Base-by-base conservation (phyloP, 805 yeast genomes). In the Starmerella roubikii region DNA sequence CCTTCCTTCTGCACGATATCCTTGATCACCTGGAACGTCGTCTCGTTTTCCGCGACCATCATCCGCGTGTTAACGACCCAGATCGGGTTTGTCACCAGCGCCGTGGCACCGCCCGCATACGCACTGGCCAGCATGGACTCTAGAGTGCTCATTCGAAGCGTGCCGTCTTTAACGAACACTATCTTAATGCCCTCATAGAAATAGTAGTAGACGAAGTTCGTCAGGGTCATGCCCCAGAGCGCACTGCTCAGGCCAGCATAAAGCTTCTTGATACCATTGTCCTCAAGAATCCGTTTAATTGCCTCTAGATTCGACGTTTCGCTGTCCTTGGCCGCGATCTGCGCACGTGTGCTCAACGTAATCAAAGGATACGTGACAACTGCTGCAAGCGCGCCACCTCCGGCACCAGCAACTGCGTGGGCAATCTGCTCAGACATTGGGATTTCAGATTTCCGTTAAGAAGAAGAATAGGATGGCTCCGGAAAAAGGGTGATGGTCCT, bases 21-120 rank as follows among this genome's bases (percentile, higher is more conserved):
- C 35, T 68, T 39, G 34, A 85, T 62, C 7, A 81, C 71, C 35
- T 61, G 61, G 30, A 80, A 48, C 1, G 86, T 74, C 24, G 69
- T 56, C 32, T 62, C 62, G 27, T 56, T 55, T 32, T 52, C 55
- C 13, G 8, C 48, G 16, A 86, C 84, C 50, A 93, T 81, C 71
- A 78, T 74, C 54, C 94, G 70, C 3, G 96, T 85, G 56, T 85
- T 85, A 32, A 93, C 91, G 32, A 85, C 93, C 96, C 96, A 85
- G 49, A 88, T 82, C 10, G 96, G 96, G 57, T 85, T 85, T 11
- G 94, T 76, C 10, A 76, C 68, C 17, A 80, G 63, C 35, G 85
- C 80, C 3, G 95, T 84, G 28, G 84, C 71, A 9, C 85, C 71
- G 0, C 96, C 95, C 2, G 95, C 93, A 53, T 82, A 66, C 1